Evolutionary conservation across 1,284 basidiomycete genomes (phyloP).

Genomic region (Heliocybe sulcata): DNA sequence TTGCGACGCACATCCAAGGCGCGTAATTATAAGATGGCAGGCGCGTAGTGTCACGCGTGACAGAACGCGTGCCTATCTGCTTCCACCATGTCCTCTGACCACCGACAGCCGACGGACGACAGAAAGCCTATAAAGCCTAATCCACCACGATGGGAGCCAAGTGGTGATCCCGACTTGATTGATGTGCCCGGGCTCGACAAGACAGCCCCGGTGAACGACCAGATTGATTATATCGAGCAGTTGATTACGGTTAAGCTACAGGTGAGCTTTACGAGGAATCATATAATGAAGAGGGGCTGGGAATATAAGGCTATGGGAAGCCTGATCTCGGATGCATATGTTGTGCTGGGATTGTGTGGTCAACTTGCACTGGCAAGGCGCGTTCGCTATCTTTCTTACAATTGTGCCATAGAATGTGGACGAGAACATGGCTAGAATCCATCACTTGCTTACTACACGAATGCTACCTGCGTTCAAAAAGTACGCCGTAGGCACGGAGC

Average conservation of each 20-base stretch:
- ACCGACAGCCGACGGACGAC: not conserved
- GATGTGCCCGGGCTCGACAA: constrained; percentile 72
- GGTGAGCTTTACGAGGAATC: constrained; percentile 28
- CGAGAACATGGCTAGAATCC: constrained; percentile 87
- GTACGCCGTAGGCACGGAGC: constrained; percentile 81
- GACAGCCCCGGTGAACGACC: constrained; percentile 66
- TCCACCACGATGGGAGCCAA: constrained; percentile 59
- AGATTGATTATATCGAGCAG: constrained; percentile 94
- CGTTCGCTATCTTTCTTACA: constrained; percentile 1
- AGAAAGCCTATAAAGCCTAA: constrained; percentile 16
- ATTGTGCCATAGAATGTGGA: constrained; percentile 77
- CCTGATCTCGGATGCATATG: constrained; percentile 1
- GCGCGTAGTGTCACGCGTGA: too few relatives aligned
- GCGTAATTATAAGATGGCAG: too few relatives aligned
- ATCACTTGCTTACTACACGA: constrained; percentile 77
- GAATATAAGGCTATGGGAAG: not conserved
- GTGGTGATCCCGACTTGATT: constrained; percentile 53
- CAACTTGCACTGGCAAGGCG: not conserved
- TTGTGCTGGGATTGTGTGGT: too few relatives aligned
- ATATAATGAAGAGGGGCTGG: not conserved
- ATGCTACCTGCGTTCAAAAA: constrained; percentile 85
- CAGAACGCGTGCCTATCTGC: too few relatives aligned
- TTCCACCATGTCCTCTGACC: too few relatives aligned
- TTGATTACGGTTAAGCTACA: constrained; percentile 86
- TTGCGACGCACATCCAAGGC: too few relatives aligned